Base-by-base conservation (phyloP, 768 basidiomycete genomes). In the Hemileccinum rubropunctum region DNA sequence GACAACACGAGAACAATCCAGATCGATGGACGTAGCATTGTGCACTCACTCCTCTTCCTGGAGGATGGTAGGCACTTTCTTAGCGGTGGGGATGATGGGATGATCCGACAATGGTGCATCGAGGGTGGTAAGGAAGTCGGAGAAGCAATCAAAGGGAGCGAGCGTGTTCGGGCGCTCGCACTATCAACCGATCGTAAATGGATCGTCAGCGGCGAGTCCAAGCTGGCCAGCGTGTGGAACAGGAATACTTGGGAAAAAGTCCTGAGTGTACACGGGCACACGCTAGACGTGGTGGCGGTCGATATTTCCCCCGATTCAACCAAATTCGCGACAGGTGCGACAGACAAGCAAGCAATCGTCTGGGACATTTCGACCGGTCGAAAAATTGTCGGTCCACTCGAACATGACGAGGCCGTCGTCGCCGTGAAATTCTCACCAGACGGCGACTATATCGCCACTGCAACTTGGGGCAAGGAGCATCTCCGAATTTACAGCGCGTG, bases 381-480 rank as follows among this genome's bases (percentile, higher is more conserved):
- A 20, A 45, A 32, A 9, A 42, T 57, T 3, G 10, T 48, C 11
- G 53, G 52, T 26, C 55, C 52, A 6, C 45, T 57, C 17, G 7
- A 50, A 15, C 52, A 57, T 30, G 34, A 45, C 10, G 28, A 21
- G 14, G 27, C 34, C 3, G 38, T 54, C 3, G 30, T 14, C 2
- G 30, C 42, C 0, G 45, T 45, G 18, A 41, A 28, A 23, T 57
- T 57, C 39, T 57, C 52, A 12, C 48, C 53, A 0, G 30, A 45
- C 10, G 45, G 48, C 1, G 23, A 28, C 14, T 28, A 4, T 6
- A 20, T 57, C 5, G 42, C 37, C 10, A 57, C 46, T 27, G 20
- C 46, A 3, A 33, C 46, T 2, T 47, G 37, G 28, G 28, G 27
- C 14, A 18, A 15, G 6, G 37, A 47, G 10, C 9, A 20, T 6